phyloP scores from a whole-genome alignment of 2,329 filamentous ascomycete species.

The Calonectria henricotiae region DNA sequence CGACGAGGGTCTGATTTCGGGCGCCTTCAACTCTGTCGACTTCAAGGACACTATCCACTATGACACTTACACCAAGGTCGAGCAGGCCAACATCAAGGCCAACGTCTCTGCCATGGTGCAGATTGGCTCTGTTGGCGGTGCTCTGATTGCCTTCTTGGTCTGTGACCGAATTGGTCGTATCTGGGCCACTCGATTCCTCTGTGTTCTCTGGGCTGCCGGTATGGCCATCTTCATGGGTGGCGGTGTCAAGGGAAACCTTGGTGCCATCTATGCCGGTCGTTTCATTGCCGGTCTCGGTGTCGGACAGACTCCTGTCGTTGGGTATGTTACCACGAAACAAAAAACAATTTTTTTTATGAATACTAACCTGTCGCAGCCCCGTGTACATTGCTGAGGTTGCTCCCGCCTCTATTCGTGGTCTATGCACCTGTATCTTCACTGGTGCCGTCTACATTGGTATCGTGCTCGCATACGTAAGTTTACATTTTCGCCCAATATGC shows the following conservation, averaged over 20 bases:
- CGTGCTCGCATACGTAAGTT: constrained; percentile 81
- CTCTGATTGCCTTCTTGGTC: constrained; percentile 74
- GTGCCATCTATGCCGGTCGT: constrained; percentile 75
- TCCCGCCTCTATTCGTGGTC: constrained; percentile 78
- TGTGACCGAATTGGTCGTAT: constrained; percentile 76
- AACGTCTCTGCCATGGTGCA: constrained; percentile 90
- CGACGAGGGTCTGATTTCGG: constrained; percentile 86
- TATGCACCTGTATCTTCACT: constrained; percentile 76
- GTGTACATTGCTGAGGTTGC: constrained; percentile 83
- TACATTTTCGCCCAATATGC: not conserved
- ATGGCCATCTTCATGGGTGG: constrained; percentile 73
- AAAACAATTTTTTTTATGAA: not conserved
- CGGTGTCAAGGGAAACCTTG: constrained; percentile 67
- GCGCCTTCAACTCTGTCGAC: constrained; percentile 78
- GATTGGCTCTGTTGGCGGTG: constrained; percentile 82
- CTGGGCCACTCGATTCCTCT: constrained; percentile 74
- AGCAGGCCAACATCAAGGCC: constrained; percentile 78
- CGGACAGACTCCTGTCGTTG: constrained; percentile 78
- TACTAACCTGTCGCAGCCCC: constrained; percentile 59
- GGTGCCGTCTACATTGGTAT: constrained; percentile 81
- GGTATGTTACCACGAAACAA: constrained; percentile 52
- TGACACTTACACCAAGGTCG: constrained; percentile 66
- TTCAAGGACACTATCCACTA: constrained; percentile 76
- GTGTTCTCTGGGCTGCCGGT: constrained; percentile 71
- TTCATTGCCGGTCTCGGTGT: constrained; percentile 79